Evolutionary conservation across 768 basidiomycete genomes (phyloP).

Genomic region (Lactifluus subvellereus): DNA sequence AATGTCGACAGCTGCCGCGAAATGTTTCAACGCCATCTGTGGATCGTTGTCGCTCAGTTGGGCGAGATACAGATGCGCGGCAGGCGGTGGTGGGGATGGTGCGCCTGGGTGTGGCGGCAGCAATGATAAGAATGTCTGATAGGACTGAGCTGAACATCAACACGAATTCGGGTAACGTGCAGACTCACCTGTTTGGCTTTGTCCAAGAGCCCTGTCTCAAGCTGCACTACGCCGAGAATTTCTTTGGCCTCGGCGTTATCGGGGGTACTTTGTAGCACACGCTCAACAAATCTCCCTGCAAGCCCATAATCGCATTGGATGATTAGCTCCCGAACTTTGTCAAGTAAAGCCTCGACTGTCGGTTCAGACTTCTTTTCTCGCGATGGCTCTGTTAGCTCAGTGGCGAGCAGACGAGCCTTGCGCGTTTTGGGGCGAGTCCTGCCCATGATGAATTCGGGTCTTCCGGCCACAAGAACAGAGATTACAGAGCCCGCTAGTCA

Average conservation of each 20-base stretch:
- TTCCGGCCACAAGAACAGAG: no score
- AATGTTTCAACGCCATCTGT: constrained; percentile 63
- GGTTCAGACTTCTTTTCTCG: constrained; percentile 37
- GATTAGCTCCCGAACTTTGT: constrained; percentile 77
- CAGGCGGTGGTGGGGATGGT: constrained; percentile 56
- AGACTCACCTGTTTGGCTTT: constrained; percentile 57
- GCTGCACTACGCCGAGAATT: constrained; percentile 69
- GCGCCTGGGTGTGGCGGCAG: constrained; percentile 58
- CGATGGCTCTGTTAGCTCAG: constrained; percentile 30
- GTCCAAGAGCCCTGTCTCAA: constrained; percentile 75
- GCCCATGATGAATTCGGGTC: constrained; percentile 27
- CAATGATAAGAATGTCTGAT: constrained; percentile 56
- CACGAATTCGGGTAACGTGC: neutral
- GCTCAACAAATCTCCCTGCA: constrained; percentile 62
- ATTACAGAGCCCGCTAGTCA: no score
- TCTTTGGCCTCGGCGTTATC: constrained; percentile 66
- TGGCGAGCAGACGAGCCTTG: constrained; percentile 26
- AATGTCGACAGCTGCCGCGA: constrained; percentile 73
- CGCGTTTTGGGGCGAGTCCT: constrained; percentile 31
- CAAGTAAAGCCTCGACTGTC: constrained; percentile 42
- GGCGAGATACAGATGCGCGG: constrained; percentile 85
- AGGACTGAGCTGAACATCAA: neutral
- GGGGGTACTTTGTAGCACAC: constrained; percentile 61
- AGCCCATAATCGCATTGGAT: constrained; percentile 82
- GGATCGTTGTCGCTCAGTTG: constrained; percentile 79